Evolutionary conservation across 2,329 filamentous ascomycete species (phyloP).

Genomic region (Macrophomina phaseolina): DNA sequence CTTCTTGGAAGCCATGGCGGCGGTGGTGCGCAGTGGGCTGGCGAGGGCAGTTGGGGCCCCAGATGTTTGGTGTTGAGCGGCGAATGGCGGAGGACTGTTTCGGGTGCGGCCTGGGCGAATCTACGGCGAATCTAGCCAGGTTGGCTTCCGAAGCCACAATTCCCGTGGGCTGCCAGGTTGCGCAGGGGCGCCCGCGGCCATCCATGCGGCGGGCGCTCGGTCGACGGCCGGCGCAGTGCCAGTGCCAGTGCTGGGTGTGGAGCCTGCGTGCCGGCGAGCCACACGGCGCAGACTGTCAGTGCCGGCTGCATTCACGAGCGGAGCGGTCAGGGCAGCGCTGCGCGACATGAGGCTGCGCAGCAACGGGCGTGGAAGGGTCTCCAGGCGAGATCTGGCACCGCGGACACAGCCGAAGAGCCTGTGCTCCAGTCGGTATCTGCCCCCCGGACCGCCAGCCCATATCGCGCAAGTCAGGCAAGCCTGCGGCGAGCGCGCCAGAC

Average conservation of each 20-base stretch:
- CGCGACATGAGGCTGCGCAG: conserved; percentile 4
- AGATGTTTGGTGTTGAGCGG: conserved; percentile 27
- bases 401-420: conserved; percentile 17
- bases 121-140: conserved; percentile 16
- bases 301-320: conserved; percentile 12
- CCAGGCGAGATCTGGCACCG: conserved; percentile 20
- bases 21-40: conserved; percentile 28
- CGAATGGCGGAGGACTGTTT: conserved; percentile 11
- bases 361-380: neutral
- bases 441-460: neutral
- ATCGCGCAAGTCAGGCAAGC: conserved; percentile 16
- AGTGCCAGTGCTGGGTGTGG: conserved; percentile 3
- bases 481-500: conserved; percentile 19
- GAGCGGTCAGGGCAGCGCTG: conserved; percentile 14
- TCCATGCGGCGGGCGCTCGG: conserved; percentile 13
- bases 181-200: conserved; percentile 14
- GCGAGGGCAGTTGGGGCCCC: conserved; percentile 11
- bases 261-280: conserved; percentile 17
- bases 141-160: conserved; percentile 19
- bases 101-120: conserved; percentile 18
- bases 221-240: neutral
- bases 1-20: conserved; percentile 70
- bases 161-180: conserved; percentile 13
- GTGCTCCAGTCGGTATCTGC: conserved; percentile 13
- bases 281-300: conserved; percentile 1